Base-by-base conservation (phyloP, 139 green algal species). In the Yamagishiella unicocca region DNA sequence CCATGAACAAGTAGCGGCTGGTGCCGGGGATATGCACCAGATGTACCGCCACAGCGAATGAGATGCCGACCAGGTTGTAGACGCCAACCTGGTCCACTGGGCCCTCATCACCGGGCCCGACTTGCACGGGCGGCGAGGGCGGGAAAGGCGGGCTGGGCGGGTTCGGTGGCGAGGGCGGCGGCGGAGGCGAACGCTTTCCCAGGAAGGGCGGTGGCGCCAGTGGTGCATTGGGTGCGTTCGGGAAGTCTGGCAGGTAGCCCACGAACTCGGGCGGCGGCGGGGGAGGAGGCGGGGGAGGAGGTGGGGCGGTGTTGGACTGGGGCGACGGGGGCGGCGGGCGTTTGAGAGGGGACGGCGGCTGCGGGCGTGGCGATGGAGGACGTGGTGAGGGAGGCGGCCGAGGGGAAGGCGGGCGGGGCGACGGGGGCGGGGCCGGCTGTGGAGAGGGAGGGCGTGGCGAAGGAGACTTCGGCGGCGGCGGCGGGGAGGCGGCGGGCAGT, bases 1-100 rank as follows among this genome's bases (percentile, higher is more conserved):
- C 85, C 85, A 90, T 90, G 54, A 90, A 87, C 46, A 90, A 64
- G 67, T 72, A 90, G 29, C 85, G 50, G 21, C 38, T 83, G n/a
- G 85, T 87, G 17, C 85, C 85, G 27, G 85, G 76, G 55, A 90
- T 90, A 77, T 86, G 77, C 4, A 45, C 19, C 77, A 90, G 62
- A 68, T 90, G 85, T 21, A 90, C 85, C 2, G 82, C 82, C 4
- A 87, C 82, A 4, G 82, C 67, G 27, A 46, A 81, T 25, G 14
- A 29, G 25, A 79, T 55, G 27, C 82, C 82, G 7, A 87, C 67
- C 37, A 70, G 43, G 29, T 42, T 14, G 50, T 87, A 87, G 25
- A 80, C 12, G 29, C 82, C 82, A 7, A 81, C 42, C 67, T 81
- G 6, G 21, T 80, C 82, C 2, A 71, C 46, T 2, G 82, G 67